Evolutionary conservation across 768 basidiomycete genomes (phyloP).

Genomic region (Coprinopsis cinerea): DNA sequence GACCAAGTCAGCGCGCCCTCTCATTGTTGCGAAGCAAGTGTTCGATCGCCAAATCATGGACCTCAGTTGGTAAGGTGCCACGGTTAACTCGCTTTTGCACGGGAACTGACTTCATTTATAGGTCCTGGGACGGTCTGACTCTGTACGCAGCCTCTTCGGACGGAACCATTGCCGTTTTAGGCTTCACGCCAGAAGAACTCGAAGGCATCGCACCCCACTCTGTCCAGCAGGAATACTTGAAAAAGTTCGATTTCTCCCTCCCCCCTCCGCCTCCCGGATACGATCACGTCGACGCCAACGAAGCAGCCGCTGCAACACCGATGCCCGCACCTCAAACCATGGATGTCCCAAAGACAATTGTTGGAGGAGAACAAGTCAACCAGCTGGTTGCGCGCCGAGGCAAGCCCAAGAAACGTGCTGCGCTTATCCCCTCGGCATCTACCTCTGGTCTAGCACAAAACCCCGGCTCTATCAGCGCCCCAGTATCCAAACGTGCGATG

Average conservation of each 20-base stretch:
- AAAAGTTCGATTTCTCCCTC: slow-evolving; percentile 70
- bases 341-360: slow-evolving; percentile 23
- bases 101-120: slow-evolving; percentile 23
- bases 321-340: slow-evolving; percentile 22
- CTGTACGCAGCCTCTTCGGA: slow-evolving; percentile 95
- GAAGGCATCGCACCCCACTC: slow-evolving; percentile 73
- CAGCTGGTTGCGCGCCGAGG: slow-evolving; percentile 70
- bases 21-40: slow-evolving; percentile 90
- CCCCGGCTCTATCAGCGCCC: slow-evolving; percentile 17
- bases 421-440: slow-evolving; percentile 13
- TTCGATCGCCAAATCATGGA: slow-evolving; percentile 96
- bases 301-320: slow-evolving; percentile 21
- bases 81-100: slow-evolving; percentile 4
- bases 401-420: slow-evolving; percentile 52
- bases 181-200: slow-evolving; percentile 73
- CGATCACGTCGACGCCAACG: slow-evolving; percentile 44
- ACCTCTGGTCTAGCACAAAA: slow-evolving; percentile 18
- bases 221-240: slow-evolving; percentile 73
- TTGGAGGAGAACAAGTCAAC: slow-evolving; percentile 58
- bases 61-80: slow-evolving; percentile 72
- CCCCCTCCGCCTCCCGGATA: slow-evolving; percentile 68
- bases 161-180: slow-evolving; percentile 86
- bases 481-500: slow-evolving; percentile 32
- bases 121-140: slow-evolving; percentile 90
- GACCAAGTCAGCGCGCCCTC: slow-evolving; percentile 83